A percentile compares a stretch with the other conserved stretches of the same genome.
These are phyloP conservation scores for Stentor roeselii DNA, from an alignment of 73 alveolate species.

Conservation along the genomic window DNA sequence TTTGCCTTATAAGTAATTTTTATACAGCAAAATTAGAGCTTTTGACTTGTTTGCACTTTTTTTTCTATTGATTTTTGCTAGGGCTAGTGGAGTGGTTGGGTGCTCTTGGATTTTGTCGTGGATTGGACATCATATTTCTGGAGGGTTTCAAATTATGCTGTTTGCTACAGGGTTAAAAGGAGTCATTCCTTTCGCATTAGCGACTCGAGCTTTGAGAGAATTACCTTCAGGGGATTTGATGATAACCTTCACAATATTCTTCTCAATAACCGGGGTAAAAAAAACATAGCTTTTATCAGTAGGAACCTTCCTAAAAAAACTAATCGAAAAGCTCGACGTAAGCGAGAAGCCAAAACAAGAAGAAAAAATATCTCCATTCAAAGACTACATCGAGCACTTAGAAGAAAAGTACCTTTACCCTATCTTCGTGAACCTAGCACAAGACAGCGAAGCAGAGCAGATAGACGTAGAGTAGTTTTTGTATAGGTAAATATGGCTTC, in stretches of 20 bases:
- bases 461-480: too few species aligned
- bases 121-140: constrained; percentile 36
- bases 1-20: constrained; percentile 47
- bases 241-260: constrained; percentile 53
- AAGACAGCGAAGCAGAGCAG: too few species aligned
- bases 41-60: constrained; percentile 34
- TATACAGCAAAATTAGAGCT: constrained; percentile 32
- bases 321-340: background rate
- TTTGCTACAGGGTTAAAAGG: constrained; percentile 86
- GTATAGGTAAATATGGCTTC: background rate
- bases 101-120: constrained; percentile 53
- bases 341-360: background rate
- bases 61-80: constrained; percentile 43
- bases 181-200: constrained; percentile 91
- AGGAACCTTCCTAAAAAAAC: constrained; percentile 21
- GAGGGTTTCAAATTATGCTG: constrained; percentile 50
- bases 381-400: background rate
- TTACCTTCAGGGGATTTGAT: constrained; percentile 54
- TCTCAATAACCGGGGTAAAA: constrained; percentile 40
- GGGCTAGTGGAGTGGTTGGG: constrained; percentile 51
- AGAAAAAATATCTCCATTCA: background rate
- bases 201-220: constrained; percentile 51
- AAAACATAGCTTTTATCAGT: background rate
- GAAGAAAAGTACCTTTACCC: constrained; percentile 23
- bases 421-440: background rate